These are phyloP conservation scores for Lasiodiplodia citricola DNA, from an alignment of 2,329 filamentous ascomycete species.

Conservation along the genomic window DNA sequence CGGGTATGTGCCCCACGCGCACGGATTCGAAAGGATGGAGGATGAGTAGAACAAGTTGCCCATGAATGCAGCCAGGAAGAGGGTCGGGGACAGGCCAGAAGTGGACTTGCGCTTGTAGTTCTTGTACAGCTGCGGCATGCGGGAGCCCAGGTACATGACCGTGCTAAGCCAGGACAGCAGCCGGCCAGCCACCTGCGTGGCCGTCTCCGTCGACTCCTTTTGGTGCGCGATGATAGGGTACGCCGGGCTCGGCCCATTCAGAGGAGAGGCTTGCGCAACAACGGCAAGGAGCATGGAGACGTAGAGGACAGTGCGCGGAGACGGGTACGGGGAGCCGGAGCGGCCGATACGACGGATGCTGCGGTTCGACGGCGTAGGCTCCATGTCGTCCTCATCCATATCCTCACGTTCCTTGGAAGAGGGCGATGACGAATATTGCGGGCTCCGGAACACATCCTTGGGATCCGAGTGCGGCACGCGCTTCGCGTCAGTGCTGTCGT, in stretches of 20 bases:
- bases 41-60: conserved; percentile 71
- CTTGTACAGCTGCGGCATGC: conserved; percentile 66
- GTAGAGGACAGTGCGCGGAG: conserved; percentile 54
- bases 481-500: conserved; percentile 4
- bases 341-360: conserved; percentile 40
- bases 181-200: conserved; percentile 44
- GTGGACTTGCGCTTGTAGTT: conserved; percentile 68
- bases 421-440: conserved; percentile 28
- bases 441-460: conserved; percentile 43
- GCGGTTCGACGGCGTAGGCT: conserved; percentile 30
- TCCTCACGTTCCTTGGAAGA: conserved; percentile 16
- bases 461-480: conserved; percentile 35
- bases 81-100: conserved; percentile 64
- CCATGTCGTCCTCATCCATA: not conserved
- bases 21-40: conserved; percentile 67
- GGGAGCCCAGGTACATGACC: conserved; percentile 41
- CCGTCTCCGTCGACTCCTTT: conserved; percentile 30
- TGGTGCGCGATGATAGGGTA: conserved; percentile 31
- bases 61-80: conserved; percentile 70
- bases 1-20: conserved; percentile 63
- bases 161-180: conserved; percentile 47
- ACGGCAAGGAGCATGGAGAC: conserved; percentile 53
- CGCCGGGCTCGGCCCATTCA: conserved; percentile 36
- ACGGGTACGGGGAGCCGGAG: conserved; percentile 51
- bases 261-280: conserved; percentile 43